Conservation (phyloP, 1,139 yeast species). For the Blastobotrys malaysiensis region DNA sequence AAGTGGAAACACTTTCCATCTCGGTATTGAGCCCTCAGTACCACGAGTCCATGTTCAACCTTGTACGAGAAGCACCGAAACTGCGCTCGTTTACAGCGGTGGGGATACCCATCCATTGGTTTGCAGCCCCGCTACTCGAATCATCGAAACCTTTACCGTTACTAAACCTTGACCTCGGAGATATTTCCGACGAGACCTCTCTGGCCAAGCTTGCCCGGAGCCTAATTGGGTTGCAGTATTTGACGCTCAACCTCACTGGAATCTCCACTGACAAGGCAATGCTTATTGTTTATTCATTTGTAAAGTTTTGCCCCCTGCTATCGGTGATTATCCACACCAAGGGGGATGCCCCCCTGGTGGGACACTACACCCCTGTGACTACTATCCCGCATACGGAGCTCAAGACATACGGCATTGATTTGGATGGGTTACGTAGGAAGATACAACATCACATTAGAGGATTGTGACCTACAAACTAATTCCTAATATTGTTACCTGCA, state of each 20-base stretch:
- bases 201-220: background rate
- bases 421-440: background rate
- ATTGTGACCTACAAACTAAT: too few species aligned
- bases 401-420: background rate
- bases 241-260: background rate
- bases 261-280: background rate
- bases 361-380: background rate
- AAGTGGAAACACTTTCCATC: background rate
- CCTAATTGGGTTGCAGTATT: background rate
- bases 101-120: background rate
- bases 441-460: background rate
- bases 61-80: background rate
- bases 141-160: background rate
- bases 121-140: background rate
- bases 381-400: background rate
- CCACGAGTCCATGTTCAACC: background rate
- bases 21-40: background rate
- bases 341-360: background rate
- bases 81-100: background rate
- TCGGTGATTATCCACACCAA: background rate
- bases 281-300: background rate
- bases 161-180: background rate
- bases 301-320: background rate
- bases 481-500: too few species aligned
- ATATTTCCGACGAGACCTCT: background rate